Conservation (phyloP, 768 basidiomycete genomes). For the Boletales sp. region DNA sequence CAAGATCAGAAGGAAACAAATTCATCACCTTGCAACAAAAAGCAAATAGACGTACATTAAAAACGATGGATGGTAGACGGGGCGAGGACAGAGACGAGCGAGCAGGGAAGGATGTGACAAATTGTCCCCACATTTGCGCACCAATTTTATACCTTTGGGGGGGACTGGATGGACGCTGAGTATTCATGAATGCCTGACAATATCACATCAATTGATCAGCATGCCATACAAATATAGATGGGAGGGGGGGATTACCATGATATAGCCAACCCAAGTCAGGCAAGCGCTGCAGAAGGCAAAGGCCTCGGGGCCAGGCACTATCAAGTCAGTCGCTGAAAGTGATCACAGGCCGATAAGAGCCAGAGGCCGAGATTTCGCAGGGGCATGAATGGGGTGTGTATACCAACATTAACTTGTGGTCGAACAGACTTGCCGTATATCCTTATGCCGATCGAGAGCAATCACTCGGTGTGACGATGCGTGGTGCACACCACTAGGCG, state of each 20-base stretch:
- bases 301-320: no score
- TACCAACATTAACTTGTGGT: no score
- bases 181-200: neutral
- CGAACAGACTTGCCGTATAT: no score
- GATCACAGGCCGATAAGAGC: no score
- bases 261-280: no score
- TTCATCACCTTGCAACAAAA: neutral
- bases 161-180: neutral
- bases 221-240: neutral
- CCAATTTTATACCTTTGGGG: neutral
- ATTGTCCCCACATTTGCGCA: neutral
- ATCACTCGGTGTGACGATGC: no score
- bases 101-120: neutral
- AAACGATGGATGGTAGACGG: neutral
- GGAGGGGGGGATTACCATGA: neutral
- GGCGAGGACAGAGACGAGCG: neutral
- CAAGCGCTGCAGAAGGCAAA: no score
- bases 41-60: neutral
- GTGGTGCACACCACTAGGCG: no score
- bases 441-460: no score
- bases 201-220: neutral
- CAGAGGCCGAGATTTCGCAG: no score
- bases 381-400: no score
- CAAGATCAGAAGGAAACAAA: neutral
- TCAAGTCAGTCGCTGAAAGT: no score